Conservation (phyloP, 2,329 filamentous ascomycete species). For the Fusarium torreyae region DNA sequence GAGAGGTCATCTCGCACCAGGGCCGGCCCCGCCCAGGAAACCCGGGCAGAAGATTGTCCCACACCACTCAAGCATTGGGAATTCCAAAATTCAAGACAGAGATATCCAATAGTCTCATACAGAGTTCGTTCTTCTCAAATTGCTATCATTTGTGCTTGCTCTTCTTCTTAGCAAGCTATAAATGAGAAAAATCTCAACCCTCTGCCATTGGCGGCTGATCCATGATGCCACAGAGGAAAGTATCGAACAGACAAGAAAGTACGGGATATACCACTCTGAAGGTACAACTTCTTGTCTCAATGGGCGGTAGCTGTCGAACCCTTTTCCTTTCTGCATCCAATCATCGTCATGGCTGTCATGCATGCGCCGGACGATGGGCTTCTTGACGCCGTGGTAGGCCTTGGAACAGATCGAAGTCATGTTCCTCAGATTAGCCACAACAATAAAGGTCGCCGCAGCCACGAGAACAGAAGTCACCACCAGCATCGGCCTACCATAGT, state of each 20-base stretch:
- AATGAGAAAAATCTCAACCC: too few relatives aligned
- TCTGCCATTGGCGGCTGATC: too few relatives aligned
- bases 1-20: not conserved
- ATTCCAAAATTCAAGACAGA: not conserved
- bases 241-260: not conserved
- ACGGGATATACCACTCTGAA: constrained; percentile 13
- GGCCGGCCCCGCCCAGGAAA: not conserved
- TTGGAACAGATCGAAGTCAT: not conserved
- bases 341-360: not conserved
- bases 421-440: constrained; percentile 5
- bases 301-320: constrained; percentile 6
- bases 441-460: constrained; percentile 1
- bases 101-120: not conserved
- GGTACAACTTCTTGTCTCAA: constrained; percentile 9
- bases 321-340: not conserved
- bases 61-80: not conserved
- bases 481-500: not conserved
- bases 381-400: not conserved
- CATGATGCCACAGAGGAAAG: too few relatives aligned
- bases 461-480: not conserved
- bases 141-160: not conserved
- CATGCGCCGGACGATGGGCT: not conserved
- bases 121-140: not conserved
- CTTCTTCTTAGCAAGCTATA: too few relatives aligned
- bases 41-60: not conserved